Conservation (phyloP, 805 yeast species). For the Wickerhamiella nectarea region DNA sequence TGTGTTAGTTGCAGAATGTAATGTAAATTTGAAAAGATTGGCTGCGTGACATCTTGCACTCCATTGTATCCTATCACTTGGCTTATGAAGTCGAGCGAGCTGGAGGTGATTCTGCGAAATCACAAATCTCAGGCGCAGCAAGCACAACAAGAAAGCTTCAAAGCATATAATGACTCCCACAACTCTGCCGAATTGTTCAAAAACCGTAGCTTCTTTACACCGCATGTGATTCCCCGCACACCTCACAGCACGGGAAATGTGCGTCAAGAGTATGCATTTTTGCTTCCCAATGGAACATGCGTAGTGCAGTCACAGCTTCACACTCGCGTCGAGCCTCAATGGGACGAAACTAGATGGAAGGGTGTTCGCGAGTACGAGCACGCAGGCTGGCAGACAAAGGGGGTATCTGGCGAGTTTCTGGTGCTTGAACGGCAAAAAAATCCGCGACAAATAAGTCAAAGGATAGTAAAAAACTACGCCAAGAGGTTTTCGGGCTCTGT, state of each 20-base stretch:
- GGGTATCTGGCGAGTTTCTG: constrained; percentile 28
- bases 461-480: constrained; percentile 1
- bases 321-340: constrained; percentile 5
- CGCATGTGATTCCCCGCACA: constrained; percentile 21
- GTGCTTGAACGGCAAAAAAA: constrained; percentile 29
- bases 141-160: neutral
- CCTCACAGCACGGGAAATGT: neutral
- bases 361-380: constrained; percentile 33
- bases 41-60: too few species aligned
- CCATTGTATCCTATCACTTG: too few species aligned
- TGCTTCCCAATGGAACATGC: constrained; percentile 6
- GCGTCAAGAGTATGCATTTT: constrained; percentile 12
- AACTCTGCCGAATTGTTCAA: constrained; percentile 19
- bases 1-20: too few species aligned
- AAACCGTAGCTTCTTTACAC: constrained; percentile 34
- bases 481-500: constrained; percentile 8
- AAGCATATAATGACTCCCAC: neutral
- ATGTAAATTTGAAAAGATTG: too few species aligned
- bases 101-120: neutral
- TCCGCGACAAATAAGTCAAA: neutral
- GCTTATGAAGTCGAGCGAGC: neutral
- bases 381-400: constrained; percentile 42
- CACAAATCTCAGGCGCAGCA: neutral
- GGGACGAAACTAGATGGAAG: constrained; percentile 11
- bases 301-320: constrained; percentile 8